Evolutionary conservation across 2,329 filamentous ascomycete species (phyloP).

Genomic region (Aspergillus chevalieri): DNA sequence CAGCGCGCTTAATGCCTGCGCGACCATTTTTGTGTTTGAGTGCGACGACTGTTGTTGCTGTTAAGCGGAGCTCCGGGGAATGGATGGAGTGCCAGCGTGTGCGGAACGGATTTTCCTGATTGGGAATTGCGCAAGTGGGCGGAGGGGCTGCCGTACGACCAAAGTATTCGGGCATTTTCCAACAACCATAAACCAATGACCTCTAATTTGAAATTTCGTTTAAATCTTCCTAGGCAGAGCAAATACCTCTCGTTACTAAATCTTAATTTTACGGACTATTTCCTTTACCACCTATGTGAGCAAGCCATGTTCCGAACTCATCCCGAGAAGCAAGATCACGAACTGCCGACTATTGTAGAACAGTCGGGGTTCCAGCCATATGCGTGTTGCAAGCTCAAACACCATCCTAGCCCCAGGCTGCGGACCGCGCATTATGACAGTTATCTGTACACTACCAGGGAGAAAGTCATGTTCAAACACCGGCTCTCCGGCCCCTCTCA

Average conservation of each 20-base stretch:
- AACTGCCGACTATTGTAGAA: too few species aligned
- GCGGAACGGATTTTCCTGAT: neutral
- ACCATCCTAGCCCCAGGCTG: slow-evolving; percentile 2
- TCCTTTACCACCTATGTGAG: too few species aligned
- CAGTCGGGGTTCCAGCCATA: neutral
- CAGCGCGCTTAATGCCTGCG: slow-evolving; percentile 48
- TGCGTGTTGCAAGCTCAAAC: slow-evolving; percentile 1
- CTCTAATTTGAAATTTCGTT: neutral
- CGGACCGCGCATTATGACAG: slow-evolving; percentile 4
- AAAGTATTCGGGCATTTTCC: neutral
- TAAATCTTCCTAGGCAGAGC: neutral
- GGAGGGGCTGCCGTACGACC: neutral
- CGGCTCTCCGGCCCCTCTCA: slow-evolving; percentile 16
- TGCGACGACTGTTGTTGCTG: neutral
- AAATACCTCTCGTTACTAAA: too few species aligned
- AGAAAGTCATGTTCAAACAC: slow-evolving; percentile 15
- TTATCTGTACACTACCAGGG: slow-evolving; percentile 12
- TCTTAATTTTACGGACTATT: too few species aligned
- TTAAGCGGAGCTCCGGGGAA: neutral
- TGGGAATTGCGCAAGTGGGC: neutral
- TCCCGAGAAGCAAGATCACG: too few species aligned
- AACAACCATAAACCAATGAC: neutral
- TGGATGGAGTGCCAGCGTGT: neutral
- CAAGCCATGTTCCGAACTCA: too few species aligned
- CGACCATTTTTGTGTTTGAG: slow-evolving; percentile 20